Percentiles rank a stretch among this genome's conserved stretches.
Evolutionary conservation across 192 early-diverging fungal genomes (phyloP).

Genomic region (Gonapodya prolifera): DNA sequence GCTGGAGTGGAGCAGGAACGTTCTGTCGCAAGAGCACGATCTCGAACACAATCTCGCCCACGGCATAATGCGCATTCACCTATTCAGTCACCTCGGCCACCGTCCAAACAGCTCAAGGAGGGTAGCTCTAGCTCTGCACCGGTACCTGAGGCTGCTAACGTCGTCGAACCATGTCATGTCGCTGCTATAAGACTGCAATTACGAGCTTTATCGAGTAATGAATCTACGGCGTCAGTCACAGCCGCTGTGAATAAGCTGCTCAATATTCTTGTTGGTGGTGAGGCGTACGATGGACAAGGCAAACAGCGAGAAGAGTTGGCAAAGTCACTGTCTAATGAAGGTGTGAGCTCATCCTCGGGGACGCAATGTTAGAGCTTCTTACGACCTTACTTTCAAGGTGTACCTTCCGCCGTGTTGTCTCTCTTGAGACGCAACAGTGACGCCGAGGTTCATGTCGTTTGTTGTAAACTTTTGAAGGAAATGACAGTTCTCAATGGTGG

Average conservation of each 20-base stretch:
- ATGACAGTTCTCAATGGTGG: not conserved
- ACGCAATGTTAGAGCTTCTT: not conserved
- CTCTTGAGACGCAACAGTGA: not conserved
- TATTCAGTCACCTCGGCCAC: not conserved
- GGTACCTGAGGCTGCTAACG: too few relatives aligned
- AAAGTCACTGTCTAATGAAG: not conserved
- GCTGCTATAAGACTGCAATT: not conserved
- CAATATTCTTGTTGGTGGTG: not conserved
- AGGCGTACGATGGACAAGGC: not conserved
- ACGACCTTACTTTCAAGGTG: not conserved
- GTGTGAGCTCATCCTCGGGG: not conserved
- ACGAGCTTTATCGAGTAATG: not conserved
- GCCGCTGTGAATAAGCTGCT: not conserved
- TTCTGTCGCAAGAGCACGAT: not conserved
- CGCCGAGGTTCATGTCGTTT: not conserved
- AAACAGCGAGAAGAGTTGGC: not conserved
- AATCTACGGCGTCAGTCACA: not conserved
- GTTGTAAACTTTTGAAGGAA: not conserved
- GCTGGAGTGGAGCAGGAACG: not conserved
- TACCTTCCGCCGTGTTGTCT: not conserved
- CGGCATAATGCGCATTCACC: not conserved
- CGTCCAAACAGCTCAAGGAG: too few relatives aligned
- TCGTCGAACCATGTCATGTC: not conserved
- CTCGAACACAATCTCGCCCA: not conserved
- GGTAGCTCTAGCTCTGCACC: too few relatives aligned